A percentile compares a stretch with the other conserved stretches of the same genome.
Evolutionary conservation across 371 early-diverging fungal genomes (phyloP).

Genomic region (Mucor irregularis): DNA sequence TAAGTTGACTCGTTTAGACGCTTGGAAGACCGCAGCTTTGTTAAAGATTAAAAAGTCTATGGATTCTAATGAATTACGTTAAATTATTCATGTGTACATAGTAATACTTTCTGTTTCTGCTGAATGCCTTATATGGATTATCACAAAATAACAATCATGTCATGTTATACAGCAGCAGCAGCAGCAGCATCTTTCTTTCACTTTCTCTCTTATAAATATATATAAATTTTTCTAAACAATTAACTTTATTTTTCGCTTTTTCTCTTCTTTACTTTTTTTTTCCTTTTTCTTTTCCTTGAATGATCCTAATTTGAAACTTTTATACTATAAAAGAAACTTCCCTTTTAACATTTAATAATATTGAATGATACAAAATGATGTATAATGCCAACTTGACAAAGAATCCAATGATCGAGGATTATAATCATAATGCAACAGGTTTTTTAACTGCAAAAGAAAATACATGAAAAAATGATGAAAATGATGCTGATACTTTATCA

Average conservation of each 20-base stretch:
- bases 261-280: neutral
- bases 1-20: constrained; percentile 85
- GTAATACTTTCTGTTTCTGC: neutral
- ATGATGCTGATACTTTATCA: neutral
- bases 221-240: no score
- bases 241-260: neutral
- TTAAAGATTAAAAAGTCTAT: constrained; percentile 77
- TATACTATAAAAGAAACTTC: neutral
- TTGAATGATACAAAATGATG: no score
- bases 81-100: no score
- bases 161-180: constrained; percentile 16
- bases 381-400: neutral
- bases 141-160: constrained; percentile 5
- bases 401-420: neutral
- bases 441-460: neutral
- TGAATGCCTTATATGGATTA: constrained; percentile 7
- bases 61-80: constrained; percentile 41
- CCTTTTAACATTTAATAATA: neutral
- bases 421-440: neutral
- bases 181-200: neutral
- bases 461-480: neutral
- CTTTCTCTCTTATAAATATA: neutral
- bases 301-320: neutral
- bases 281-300: neutral
- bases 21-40: constrained; percentile 94